These are phyloP conservation scores for Exophiala oligosperma DNA, from an alignment of 2,329 filamentous ascomycete genomes.

Conservation along the genomic window DNA sequence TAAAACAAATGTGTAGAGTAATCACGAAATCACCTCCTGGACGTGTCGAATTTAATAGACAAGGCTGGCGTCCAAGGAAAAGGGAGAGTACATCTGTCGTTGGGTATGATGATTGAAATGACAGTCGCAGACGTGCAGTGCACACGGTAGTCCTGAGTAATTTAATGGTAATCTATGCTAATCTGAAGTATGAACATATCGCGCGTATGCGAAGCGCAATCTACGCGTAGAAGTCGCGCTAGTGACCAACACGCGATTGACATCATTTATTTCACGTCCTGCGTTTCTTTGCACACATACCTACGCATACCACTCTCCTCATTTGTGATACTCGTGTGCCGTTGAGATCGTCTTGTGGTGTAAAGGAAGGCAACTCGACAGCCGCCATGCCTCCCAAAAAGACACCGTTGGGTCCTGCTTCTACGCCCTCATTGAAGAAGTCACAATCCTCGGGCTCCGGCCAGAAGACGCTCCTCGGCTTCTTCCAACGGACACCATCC, in stretches of 20 bases:
- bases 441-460: constrained; percentile 49
- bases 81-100: too few species aligned
- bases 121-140: not conserved
- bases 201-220: not conserved
- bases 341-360: not conserved
- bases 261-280: constrained; percentile 1
- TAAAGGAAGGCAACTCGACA: too few species aligned
- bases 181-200: too few species aligned
- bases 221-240: constrained; percentile 10
- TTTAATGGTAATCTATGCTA: too few species aligned
- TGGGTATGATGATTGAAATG: too few species aligned
- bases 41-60: not conserved
- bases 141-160: too few species aligned
- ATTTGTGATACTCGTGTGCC: too few species aligned
- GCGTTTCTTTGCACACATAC: too few species aligned
- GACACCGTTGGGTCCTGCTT: constrained; percentile 30
- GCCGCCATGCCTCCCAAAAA: constrained; percentile 32
- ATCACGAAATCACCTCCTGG: not conserved
- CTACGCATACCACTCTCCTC: too few species aligned
- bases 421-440: constrained; percentile 42
- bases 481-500: constrained; percentile 64
- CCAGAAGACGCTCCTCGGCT: constrained; percentile 73
- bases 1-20: not conserved
- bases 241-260: constrained; percentile 1
- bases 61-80: constrained; percentile 4